Base-by-base conservation (phyloP, 306 rosid genomes). In the Canavalia gladiata region DNA sequence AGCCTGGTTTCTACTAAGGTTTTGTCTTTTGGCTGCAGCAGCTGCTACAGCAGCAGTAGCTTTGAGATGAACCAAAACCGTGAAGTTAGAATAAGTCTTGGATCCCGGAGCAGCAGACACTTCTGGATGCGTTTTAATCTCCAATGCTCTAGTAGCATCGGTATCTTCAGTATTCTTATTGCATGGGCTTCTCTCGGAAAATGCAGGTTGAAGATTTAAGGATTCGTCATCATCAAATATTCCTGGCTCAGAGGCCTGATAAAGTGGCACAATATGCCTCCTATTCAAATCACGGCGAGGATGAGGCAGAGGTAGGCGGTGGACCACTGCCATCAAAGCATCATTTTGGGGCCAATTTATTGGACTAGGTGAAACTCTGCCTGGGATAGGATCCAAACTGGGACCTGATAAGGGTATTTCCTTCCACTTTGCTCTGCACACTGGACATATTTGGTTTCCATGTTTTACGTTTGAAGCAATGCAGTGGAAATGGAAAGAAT, bases 371-470 rank as follows among this genome's bases (percentile, higher is more conserved):
- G 93, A 79, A 39, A 80, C 84, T 83, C 95, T 90, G 54, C 83
- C 85, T 0, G 79, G 92, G 8, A 86, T 68, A 82, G 93, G 84
- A 76, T 82, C 90, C 84, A 88, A 71, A 58, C 65, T 78, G 49
- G 99, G 92, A 46, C 91, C 94, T 7, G 86, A 89, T 4, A 90
- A 83, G 7, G 99, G 99, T 67, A 95, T 87, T 86, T 95, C 99
- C 87, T 90, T 95, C 99, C 99, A 95, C 82, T 90, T 91, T 33
- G 99, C 96, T 75, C 99, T 86, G 76, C 99, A 95, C 68, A 95
- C 97, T 6, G 99, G 99, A 81, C 99, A 95, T 73, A 95, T 76
- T 84, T 89, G 97, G 85, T 95, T 95, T 71, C 98, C 99, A 13
- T 91, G 98, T 81, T 90, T 95, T 63, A 91, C 97, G 56, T 89